Percentiles rank a stretch among this genome's conserved stretches.
These are phyloP conservation scores for Lecanosticta acicola DNA, from an alignment of 2,329 filamentous ascomycete genomes.

Conservation along the genomic window DNA sequence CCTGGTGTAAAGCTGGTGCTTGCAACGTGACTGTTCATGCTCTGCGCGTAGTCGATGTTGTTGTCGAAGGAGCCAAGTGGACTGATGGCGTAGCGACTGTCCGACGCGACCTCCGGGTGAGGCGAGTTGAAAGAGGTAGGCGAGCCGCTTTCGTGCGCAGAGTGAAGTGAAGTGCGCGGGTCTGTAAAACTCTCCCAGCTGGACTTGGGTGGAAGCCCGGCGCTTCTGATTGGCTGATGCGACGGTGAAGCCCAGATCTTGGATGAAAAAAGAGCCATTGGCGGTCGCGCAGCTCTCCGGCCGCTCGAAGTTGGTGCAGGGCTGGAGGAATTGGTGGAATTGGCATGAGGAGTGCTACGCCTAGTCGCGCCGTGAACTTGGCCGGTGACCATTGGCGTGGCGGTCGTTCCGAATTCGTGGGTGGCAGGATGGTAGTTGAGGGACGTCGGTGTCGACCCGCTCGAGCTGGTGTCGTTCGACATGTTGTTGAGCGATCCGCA, in stretches of 20 bases:
- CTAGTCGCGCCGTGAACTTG: constrained; percentile 1
- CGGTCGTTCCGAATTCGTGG: constrained; percentile 5
- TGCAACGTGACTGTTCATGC: constrained; percentile 2
- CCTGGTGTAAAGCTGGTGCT: constrained; percentile 2
- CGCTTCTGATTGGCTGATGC: constrained; percentile 8
- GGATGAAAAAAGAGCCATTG: constrained; percentile 10
- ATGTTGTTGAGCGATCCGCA: background rate
- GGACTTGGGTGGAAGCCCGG: constrained; percentile 12
- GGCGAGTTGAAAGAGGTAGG: background rate
- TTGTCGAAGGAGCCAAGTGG: background rate
- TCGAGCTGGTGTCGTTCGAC: background rate
- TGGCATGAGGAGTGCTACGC: background rate
- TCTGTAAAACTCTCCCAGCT: constrained; percentile 10
- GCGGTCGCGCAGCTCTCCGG: constrained; percentile 4
- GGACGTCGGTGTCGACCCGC: constrained; percentile 5
- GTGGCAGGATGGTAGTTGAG: constrained; percentile 8
- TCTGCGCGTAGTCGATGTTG: background rate
- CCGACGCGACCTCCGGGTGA: background rate
- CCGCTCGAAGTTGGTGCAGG: background rate
- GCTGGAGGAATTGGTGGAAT: background rate
- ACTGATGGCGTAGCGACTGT: background rate
- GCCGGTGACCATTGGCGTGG: background rate
- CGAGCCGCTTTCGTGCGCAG: background rate
- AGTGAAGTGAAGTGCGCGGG: background rate
- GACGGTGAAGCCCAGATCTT: constrained; percentile 12